Evolutionary conservation across 306 rosid genomes (phyloP).

Genomic region (Cyclanthera cordifolia): DNA sequence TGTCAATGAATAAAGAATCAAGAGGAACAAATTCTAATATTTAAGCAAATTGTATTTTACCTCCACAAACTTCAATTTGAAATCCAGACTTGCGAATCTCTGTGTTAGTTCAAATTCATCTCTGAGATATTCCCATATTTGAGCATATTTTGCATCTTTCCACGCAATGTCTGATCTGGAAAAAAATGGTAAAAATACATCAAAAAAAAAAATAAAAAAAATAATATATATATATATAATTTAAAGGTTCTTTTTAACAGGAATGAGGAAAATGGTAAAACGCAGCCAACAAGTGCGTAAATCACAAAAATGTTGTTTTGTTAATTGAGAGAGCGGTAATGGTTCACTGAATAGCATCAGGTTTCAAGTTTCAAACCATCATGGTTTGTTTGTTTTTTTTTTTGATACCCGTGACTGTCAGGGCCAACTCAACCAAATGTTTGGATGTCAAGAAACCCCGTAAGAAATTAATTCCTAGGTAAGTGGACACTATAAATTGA

Average conservation of each 20-base stretch:
- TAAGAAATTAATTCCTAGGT: too few relatives aligned
- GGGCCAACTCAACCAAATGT: too few relatives aligned
- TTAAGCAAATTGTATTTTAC: constrained; percentile 18
- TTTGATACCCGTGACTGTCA: too few relatives aligned
- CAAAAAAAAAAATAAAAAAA: background rate
- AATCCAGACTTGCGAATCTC: constrained; percentile 90
- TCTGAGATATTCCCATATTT: constrained; percentile 95
- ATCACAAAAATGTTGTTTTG: background rate
- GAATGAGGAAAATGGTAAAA: too few relatives aligned
- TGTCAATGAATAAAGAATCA: too few relatives aligned
- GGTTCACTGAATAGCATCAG: too few relatives aligned
- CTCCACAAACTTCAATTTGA: constrained; percentile 98
- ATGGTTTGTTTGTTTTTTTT: too few relatives aligned
- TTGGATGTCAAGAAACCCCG: too few relatives aligned
- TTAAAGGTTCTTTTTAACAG: too few relatives aligned
- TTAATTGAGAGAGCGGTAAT: background rate
- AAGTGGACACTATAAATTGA: too few relatives aligned
- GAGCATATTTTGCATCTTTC: constrained; percentile 98
- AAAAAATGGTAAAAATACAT: background rate
- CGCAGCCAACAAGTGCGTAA: background rate
- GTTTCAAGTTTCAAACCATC: too few relatives aligned
- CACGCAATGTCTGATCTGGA: constrained; percentile 95
- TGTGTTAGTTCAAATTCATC: constrained; percentile 90
- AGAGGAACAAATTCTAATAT: background rate
- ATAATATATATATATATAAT: too few relatives aligned